Evolutionary conservation across 371 early-diverging fungal genomes (phyloP).

Genomic region (Rhizopus stolonifer): DNA sequence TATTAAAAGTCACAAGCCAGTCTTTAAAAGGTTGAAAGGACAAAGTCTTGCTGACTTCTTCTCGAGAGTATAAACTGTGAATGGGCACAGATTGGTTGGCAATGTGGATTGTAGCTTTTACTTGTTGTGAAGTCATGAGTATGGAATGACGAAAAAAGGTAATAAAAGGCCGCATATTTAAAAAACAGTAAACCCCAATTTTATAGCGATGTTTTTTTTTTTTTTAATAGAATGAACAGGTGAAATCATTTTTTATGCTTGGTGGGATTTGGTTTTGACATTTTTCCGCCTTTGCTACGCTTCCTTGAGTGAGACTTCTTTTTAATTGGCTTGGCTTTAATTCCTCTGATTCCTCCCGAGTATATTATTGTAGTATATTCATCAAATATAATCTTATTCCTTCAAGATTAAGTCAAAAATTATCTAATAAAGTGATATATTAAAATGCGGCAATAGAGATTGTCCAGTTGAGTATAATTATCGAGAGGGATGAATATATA

Average conservation of each 20-base stretch:
- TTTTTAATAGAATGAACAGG: background rate
- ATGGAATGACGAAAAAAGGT: background rate
- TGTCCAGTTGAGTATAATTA: no score
- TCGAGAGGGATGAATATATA: no score
- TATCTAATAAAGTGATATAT: no score
- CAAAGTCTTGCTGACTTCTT: conserved; percentile 35
- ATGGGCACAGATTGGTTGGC: conserved; percentile 29
- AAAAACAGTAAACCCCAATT: background rate
- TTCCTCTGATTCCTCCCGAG: conserved; percentile 62
- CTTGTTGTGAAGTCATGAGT: background rate
- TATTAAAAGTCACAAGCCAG: conserved; percentile 55
- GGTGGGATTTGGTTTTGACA: conserved; percentile 21
- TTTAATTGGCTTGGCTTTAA: conserved; percentile 41
- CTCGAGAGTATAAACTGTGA: conserved; percentile 5
- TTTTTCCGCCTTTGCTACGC: conserved; percentile 37
- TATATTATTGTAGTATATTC: conserved; percentile 71
- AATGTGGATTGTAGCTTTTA: conserved; percentile 21
- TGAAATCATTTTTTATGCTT: background rate
- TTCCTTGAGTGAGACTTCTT: conserved; percentile 47
- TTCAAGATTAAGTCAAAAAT: no score
- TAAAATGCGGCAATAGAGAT: no score
- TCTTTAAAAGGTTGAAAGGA: conserved; percentile 64
- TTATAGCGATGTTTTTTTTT: background rate
- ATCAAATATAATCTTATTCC: conserved; percentile 46
- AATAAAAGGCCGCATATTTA: background rate